phyloP scores from a whole-genome alignment of 176 grass and related monocot genomes.

The Leersia perrieri region DNA sequence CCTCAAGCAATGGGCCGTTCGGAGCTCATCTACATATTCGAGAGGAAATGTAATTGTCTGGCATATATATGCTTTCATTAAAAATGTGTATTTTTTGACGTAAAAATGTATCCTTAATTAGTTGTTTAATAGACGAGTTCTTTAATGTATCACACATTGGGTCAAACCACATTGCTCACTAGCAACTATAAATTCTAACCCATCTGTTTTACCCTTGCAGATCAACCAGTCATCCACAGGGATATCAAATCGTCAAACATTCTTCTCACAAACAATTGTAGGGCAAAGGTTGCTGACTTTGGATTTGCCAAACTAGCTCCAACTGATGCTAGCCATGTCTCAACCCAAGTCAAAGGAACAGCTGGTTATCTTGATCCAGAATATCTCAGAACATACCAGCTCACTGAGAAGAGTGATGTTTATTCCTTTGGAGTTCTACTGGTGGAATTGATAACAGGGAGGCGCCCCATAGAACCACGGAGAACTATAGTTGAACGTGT shows the following conservation, averaged over 20 bases:
- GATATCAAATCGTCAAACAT: conserved; percentile 98
- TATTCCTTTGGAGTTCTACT: conserved; percentile 72
- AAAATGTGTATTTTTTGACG: not conserved
- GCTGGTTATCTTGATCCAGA: conserved; percentile 76
- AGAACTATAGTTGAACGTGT: conserved; percentile 52
- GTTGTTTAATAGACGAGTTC: not conserved
- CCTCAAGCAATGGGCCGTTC: not conserved
- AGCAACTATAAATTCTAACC: conserved; percentile 1
- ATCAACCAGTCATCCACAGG: conserved; percentile 86
- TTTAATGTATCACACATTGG: not conserved
- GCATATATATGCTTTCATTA: not conserved
- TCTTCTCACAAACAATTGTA: conserved; percentile 55
- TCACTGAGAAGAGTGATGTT: conserved; percentile 70
- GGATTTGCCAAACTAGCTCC: conserved; percentile 69
- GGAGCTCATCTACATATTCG: not conserved
- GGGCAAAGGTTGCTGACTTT: conserved; percentile 75
- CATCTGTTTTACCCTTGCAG: conserved; percentile 36
- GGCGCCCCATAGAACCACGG: conserved; percentile 58
- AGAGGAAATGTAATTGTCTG: conserved; percentile 1
- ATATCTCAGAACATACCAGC: conserved; percentile 71
- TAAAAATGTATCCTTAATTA: not conserved
- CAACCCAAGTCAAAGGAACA: conserved; percentile 82
- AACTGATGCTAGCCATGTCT: conserved; percentile 48
- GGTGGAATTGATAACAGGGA: conserved; percentile 66
- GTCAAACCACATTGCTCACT: not conserved